A percentile compares a stretch with the other conserved stretches of the same genome.
Conservation (phyloP, 2,329 filamentous ascomycete genomes). For the Colletotrichum cordylinicola region DNA sequence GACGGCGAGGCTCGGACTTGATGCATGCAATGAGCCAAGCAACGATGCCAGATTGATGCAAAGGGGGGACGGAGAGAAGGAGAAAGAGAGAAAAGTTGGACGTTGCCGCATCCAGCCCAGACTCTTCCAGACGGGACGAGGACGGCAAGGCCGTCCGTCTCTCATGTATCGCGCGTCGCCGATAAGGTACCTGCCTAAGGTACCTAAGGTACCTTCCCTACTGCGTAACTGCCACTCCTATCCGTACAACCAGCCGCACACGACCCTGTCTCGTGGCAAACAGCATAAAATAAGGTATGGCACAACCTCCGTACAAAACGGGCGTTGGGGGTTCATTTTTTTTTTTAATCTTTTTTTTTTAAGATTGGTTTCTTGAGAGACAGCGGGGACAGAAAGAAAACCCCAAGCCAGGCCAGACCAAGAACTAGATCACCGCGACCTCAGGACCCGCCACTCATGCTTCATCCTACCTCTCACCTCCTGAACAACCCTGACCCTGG, state of each 20-base stretch:
- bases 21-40: background rate
- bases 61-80: background rate
- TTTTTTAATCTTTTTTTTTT: background rate
- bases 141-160: background rate
- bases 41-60: background rate
- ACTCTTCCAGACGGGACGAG: background rate
- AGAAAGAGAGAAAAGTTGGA: background rate
- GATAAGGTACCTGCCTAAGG: no score
- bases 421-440: background rate
- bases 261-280: background rate
- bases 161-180: background rate
- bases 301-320: background rate
- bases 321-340: background rate
- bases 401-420: background rate
- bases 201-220: no score
- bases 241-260: no score
- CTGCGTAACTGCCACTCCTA: no score
- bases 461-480: background rate
- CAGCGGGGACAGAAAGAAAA: background rate
- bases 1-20: background rate
- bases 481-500: background rate
- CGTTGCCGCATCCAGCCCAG: background rate
- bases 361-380: background rate
- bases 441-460: background rate
- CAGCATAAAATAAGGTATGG: background rate